Evolutionary conservation across 2,329 filamentous ascomycete genomes (phyloP).

Genomic region (Ophiostoma pallidulum): DNA sequence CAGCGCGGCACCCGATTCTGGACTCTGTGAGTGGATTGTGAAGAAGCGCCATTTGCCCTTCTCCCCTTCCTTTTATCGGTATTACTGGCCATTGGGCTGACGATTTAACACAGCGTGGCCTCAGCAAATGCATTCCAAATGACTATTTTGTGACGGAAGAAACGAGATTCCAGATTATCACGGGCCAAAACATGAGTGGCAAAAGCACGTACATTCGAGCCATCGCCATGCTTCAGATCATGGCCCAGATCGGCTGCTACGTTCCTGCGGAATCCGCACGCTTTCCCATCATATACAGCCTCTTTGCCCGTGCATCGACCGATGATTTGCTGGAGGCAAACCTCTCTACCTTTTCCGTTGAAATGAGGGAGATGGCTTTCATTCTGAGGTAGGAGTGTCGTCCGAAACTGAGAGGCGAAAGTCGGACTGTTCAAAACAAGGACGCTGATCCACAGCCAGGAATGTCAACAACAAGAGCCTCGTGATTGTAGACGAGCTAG

Average conservation of each 20-base stretch:
- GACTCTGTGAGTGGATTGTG: slow-evolving; percentile 53
- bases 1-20: slow-evolving; percentile 67
- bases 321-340: slow-evolving; percentile 86
- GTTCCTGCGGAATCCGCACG: slow-evolving; percentile 78
- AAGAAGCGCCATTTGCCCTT: too few species aligned
- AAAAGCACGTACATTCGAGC: slow-evolving; percentile 93
- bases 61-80: too few species aligned
- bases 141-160: slow-evolving; percentile 78
- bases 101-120: slow-evolving; percentile 12
- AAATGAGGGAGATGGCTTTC: slow-evolving; percentile 94
- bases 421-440: too few species aligned
- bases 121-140: slow-evolving; percentile 68
- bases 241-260: slow-evolving; percentile 90
- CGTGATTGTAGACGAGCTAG: slow-evolving; percentile 83
- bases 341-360: slow-evolving; percentile 83
- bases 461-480: slow-evolving; percentile 72
- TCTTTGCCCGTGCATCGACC: slow-evolving; percentile 81
- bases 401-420: too few species aligned
- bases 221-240: slow-evolving; percentile 74
- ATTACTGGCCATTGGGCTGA: too few species aligned
- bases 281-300: slow-evolving; percentile 68
- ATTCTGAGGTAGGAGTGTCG: slow-evolving; percentile 75
- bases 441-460: slow-evolving; percentile 21
- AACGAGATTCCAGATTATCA: slow-evolving; percentile 83
- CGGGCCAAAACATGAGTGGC: slow-evolving; percentile 95